Evolutionary conservation across 805 yeast genomes (phyloP), one percentile per base, ranked within the genome.

Genomic region (Jamesozyma gamospora): DNA sequence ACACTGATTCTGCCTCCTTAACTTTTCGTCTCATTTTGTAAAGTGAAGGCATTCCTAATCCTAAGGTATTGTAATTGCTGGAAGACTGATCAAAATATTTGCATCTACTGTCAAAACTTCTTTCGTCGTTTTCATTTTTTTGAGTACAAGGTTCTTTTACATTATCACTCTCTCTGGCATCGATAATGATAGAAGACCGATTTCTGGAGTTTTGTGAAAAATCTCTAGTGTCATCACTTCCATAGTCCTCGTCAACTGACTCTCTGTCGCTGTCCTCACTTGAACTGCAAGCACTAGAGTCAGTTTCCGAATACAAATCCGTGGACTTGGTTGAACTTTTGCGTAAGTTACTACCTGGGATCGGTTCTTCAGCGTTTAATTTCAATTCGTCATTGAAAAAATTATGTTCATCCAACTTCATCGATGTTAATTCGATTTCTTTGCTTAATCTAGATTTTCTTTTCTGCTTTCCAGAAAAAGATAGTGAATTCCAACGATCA

Each of bases 381-480:
- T 21, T 21, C 24, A 21, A 21, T 21, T 8, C 8, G 24, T 21
- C 24, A 6, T 21, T 21, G 8, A 21, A 21, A 21, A 21, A 6
- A 5, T 6, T 6, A 21, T 8, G 5, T 21, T 5, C 24, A 5
- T 8, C 5, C 24, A 21, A 6, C 24, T 21, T 21, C 8, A 21
- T 6, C 5, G 8, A 21, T 21, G 24, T 8, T 21, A 21, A 39
- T 17, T 46, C 44, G 15, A 52, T 51, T 35, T 55, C 57, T 32
- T 45, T 51, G 36, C 59, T 53, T 17, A 53, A 31, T 31, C 58
- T 55, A 3, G 60, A 54, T 30, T 55, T 53, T 28, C 52, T 51
- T 36, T 46, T 50, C 25, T 40, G 39, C 4, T 35, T 39, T 18
- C 49, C 43, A 17, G 42, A 39, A 12, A 45, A 36, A 8, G 29